phyloP scores from a whole-genome alignment of 352 stramenopile genomes.

The Phytophthora vignae region DNA sequence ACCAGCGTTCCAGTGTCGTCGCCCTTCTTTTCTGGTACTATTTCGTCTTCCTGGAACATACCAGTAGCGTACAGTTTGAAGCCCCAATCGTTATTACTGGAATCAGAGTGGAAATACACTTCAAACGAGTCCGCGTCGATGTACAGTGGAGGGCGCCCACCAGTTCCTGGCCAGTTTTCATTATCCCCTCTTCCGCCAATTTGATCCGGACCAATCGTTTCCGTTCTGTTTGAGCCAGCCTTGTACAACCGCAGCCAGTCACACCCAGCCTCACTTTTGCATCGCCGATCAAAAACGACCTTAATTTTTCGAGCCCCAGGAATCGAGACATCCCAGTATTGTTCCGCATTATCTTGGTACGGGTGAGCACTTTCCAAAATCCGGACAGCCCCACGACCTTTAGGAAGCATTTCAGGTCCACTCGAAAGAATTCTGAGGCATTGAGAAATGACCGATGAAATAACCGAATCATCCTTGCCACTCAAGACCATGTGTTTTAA shows the following conservation, averaged over 20 bases:
- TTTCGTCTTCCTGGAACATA: conserved; percentile 54
- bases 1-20: conserved; percentile 24
- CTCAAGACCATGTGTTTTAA: conserved; percentile 34
- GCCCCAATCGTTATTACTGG: conserved; percentile 89
- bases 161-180: conserved; percentile 86
- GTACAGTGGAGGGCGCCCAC: conserved; percentile 65
- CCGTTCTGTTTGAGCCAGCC: conserved; percentile 47
- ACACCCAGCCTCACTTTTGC: conserved; percentile 68
- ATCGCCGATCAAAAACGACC: conserved; percentile 75
- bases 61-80: conserved; percentile 87
- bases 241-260: conserved; percentile 86
- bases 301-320: conserved; percentile 71
- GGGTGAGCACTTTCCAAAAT: conserved; percentile 78
- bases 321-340: conserved; percentile 76
- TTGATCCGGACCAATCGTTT: conserved; percentile 59
- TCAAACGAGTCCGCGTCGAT: conserved; percentile 79
- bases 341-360: conserved; percentile 72
- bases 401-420: conserved; percentile 40
- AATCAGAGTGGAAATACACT: conserved; percentile 86
- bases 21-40: neutral
- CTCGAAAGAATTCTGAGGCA: conserved; percentile 48
- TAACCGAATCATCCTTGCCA: conserved; percentile 28
- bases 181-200: conserved; percentile 70
- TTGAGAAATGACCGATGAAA: conserved; percentile 33
- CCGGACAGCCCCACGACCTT: conserved; percentile 52